phyloP scores from a whole-genome alignment of 2,329 filamentous ascomycete species.

The Teratosphaeria destructans region DNA sequence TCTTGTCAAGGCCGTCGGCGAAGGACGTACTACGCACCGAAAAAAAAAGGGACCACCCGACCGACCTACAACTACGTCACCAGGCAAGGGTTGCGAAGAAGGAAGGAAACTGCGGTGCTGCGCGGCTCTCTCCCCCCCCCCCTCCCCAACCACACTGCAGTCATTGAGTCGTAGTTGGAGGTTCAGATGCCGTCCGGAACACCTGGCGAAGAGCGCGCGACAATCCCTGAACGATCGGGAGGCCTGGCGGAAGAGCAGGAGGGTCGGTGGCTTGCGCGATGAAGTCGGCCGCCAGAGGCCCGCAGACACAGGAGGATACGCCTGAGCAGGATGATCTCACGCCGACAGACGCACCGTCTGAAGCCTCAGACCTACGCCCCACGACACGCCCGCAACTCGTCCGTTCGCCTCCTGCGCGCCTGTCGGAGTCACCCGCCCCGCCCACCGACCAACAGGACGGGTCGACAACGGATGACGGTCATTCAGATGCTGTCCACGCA shows the following conservation, averaged over 20 bases:
- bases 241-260: neutral
- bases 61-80: neutral
- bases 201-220: neutral
- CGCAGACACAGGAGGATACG: conserved; percentile 1
- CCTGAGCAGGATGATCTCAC: neutral
- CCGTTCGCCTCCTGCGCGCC: conserved; percentile 5
- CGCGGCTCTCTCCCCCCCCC: neutral
- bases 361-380: neutral
- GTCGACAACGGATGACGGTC: neutral
- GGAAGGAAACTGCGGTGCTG: neutral
- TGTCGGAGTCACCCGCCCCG: conserved; percentile 4
- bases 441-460: neutral
- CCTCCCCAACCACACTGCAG: neutral
- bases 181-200: neutral
- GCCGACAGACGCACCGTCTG: neutral
- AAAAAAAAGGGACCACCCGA: neutral
- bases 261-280: conserved; percentile 2
- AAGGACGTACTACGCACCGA: neutral
- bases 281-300: conserved; percentile 1
- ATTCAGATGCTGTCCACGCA: neutral
- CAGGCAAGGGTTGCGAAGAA: neutral
- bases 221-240: neutral
- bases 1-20: neutral
- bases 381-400: conserved; percentile 1
- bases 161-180: neutral